phyloP scores from a whole-genome alignment of 2,329 filamentous ascomycete species.

The Emydomyces testavorans region DNA sequence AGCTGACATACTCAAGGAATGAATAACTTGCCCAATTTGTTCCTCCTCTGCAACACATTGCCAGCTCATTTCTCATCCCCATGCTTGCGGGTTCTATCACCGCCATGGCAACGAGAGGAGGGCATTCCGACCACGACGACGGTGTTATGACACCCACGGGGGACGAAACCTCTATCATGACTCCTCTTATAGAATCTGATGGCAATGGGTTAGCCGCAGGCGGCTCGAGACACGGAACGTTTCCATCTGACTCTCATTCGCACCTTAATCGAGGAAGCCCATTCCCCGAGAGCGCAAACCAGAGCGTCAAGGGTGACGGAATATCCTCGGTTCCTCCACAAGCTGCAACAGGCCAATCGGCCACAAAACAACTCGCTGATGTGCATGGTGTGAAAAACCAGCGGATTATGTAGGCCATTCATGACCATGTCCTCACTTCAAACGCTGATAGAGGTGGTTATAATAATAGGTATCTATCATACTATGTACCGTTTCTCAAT shows the following conservation, averaged over 20 bases:
- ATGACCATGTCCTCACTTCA: not conserved
- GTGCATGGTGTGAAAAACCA: conserved; percentile 63
- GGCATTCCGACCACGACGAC: not conserved
- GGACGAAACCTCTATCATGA: not conserved
- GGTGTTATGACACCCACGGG: not conserved
- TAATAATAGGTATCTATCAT: conserved; percentile 64
- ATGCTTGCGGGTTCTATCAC: not conserved
- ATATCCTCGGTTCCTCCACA: conserved; percentile 35
- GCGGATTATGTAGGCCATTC: conserved; percentile 54
- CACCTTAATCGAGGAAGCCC: conserved; percentile 20
- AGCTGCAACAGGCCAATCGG: conserved; percentile 53
- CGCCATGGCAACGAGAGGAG: not conserved
- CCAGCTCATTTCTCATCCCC: not conserved
- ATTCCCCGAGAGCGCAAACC: conserved; percentile 16
- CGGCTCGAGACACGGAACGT: conserved; percentile 7
- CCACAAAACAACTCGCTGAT: conserved; percentile 59
- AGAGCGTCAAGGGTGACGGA: conserved; percentile 31
- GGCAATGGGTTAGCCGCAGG: not conserved
- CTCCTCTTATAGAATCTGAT: conserved; percentile 2
- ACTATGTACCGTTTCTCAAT: conserved; percentile 82
- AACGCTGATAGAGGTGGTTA: conserved; percentile 1
- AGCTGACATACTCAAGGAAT: too few species aligned
- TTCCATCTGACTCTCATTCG: not conserved
- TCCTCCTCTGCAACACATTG: not conserved
- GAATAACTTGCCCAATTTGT: too few species aligned